phyloP scores from a whole-genome alignment of 2,329 filamentous ascomycete species.

The Stagonosporopsis tanaceti region DNA sequence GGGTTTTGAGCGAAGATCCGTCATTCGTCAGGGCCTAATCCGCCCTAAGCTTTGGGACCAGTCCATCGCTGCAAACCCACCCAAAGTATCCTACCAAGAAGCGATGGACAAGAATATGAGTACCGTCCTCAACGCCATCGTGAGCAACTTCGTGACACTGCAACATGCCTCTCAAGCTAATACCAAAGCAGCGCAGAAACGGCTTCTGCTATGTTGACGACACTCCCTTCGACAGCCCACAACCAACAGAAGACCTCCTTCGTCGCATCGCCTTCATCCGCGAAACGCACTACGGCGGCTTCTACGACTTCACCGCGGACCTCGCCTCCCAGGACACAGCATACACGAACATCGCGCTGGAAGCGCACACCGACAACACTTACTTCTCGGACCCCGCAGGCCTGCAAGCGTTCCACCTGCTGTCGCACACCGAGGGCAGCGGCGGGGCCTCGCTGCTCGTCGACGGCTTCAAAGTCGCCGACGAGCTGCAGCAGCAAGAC shows the following conservation, averaged over 20 bases:
- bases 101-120: constrained; percentile 58
- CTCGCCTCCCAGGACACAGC: constrained; percentile 88
- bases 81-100: constrained; percentile 66
- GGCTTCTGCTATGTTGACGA: constrained; percentile 81
- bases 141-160: constrained; percentile 43
- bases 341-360: constrained; percentile 85
- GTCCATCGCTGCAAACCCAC: constrained; percentile 53
- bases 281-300: constrained; percentile 86
- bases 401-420: constrained; percentile 89
- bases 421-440: constrained; percentile 74
- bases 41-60: constrained; percentile 52
- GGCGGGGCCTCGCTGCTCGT: constrained; percentile 85
- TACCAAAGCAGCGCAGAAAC: constrained; percentile 62
- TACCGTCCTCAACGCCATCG: constrained; percentile 69
- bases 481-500: constrained; percentile 63
- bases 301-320: constrained; percentile 89
- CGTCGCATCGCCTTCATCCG: constrained; percentile 86
- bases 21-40: constrained; percentile 38
- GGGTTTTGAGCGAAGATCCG: constrained; percentile 51
- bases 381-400: constrained; percentile 95
- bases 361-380: constrained; percentile 91
- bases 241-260: constrained; percentile 77
- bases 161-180: not conserved
- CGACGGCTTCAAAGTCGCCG: constrained; percentile 81
- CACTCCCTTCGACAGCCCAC: constrained; percentile 68